Percentiles rank a stretch among this genome's conserved stretches.
These are phyloP conservation scores for Blastocystis sp. DNA, from an alignment of 352 stramenopile genomes.

Conservation along the genomic window DNA sequence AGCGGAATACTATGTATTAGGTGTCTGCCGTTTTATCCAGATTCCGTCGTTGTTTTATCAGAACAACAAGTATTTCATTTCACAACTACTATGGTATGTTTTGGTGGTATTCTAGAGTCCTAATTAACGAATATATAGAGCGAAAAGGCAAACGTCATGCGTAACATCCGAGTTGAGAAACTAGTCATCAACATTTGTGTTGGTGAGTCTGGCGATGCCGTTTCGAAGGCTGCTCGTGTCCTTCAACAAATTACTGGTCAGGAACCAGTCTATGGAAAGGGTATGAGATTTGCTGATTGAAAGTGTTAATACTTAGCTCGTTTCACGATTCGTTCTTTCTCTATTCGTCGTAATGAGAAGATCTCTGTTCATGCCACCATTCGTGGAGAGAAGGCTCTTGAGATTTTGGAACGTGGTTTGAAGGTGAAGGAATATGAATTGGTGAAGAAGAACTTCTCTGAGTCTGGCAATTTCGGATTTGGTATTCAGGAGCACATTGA, in stretches of 20 bases:
- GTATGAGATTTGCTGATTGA: background rate
- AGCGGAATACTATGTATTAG: too few relatives aligned
- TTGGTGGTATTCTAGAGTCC: too few relatives aligned
- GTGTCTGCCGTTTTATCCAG: too few relatives aligned
- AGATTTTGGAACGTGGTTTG: constrained; percentile 96
- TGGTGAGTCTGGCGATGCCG: constrained; percentile 94
- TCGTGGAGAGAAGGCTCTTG: constrained; percentile 91
- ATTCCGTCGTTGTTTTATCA: too few relatives aligned
- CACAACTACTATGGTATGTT: too few relatives aligned
- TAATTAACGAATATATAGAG: background rate
- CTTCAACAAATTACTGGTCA: constrained; percentile 97
- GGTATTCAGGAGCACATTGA: constrained; percentile 99
- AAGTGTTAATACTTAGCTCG: constrained; percentile 70
- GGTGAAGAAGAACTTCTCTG: constrained; percentile 94
- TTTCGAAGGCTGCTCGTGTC: constrained; percentile 86
- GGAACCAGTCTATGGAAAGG: constrained; percentile 96
- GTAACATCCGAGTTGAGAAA: constrained; percentile 97
- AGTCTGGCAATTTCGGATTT: constrained; percentile 70
- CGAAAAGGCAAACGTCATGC: constrained; percentile 84
- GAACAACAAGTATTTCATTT: too few relatives aligned
- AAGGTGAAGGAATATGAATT: constrained; percentile 99
- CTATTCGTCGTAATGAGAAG: constrained; percentile 99
- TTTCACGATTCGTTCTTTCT: constrained; percentile 97
- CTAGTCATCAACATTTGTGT: constrained; percentile 99
- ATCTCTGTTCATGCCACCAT: constrained; percentile 97